A percentile compares a stretch with the other conserved stretches of the same genome.
phyloP scores from a whole-genome alignment of 108 stramenopile genomes.

The Asterionellopsis glacialis region DNA sequence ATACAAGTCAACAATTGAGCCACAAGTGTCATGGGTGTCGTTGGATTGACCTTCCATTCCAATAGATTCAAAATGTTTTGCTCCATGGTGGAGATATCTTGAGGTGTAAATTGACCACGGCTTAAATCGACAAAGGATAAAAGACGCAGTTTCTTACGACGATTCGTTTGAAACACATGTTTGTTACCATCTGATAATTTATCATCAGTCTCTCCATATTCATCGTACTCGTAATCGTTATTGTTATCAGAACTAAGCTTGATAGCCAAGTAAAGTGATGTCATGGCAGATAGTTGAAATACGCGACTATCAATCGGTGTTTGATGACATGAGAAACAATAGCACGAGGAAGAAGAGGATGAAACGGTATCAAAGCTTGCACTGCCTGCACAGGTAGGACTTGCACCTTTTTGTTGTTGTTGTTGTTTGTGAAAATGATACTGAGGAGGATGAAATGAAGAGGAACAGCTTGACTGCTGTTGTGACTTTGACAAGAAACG shows the following conservation, averaged over 20 bases:
- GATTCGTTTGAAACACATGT: not conserved
- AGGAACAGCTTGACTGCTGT: not conserved
- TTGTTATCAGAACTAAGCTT: conserved; percentile 59
- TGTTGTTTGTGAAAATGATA: conserved; percentile 1
- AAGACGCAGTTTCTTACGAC: conserved; percentile 27
- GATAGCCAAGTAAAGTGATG: conserved; percentile 72
- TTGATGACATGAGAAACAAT: conserved; percentile 32
- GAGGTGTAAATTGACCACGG: conserved; percentile 62
- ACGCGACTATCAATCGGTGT: conserved; percentile 38
- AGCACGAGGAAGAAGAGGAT: conserved; percentile 6
- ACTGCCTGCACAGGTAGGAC: no score
- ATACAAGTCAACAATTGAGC: conserved; percentile 34
- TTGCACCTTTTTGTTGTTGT: no score
- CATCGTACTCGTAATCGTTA: conserved; percentile 28
- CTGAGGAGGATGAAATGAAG: no score
- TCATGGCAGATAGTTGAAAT: conserved; percentile 74
- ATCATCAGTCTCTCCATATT: not conserved
- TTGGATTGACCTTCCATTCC: conserved; percentile 66
- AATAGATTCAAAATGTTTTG: conserved; percentile 45
- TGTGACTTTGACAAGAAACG: conserved; percentile 25
- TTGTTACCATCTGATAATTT: no score
- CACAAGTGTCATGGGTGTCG: conserved; percentile 51
- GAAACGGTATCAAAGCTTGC: no score
- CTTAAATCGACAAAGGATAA: conserved; percentile 63
- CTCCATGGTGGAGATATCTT: conserved; percentile 66